Base-by-base conservation (phyloP, 352 stramenopile genomes). In the Blastocystis sp. region DNA sequence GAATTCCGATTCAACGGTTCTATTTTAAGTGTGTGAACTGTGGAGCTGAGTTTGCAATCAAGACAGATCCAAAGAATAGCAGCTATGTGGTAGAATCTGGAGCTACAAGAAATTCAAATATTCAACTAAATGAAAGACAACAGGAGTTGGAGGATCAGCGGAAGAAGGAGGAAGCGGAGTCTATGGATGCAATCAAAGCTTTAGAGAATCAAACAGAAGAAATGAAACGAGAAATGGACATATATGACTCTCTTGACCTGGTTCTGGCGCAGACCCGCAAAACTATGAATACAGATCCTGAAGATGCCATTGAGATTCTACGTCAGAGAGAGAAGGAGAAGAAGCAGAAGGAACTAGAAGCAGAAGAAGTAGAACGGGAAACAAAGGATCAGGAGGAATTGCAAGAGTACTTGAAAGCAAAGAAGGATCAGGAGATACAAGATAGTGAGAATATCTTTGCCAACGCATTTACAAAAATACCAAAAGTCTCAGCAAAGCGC, bases 181-280 rank as follows among this genome's bases (percentile, higher is more conserved):
- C 97, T 69, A 93, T 94, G 15, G 96, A 98, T 92, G 91, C 94
- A 6, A 98, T 99, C 95, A 98, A 98, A 90, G 94, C 94, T 54
- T 92, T 99, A 56, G 97, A 99, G 91, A 98, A 98, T 93, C 92
- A 96, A 64, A 98, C 97, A 42, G 92, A 98, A 19, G 97, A 98
- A 89, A 98, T 94, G 75, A 98, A 99, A 91, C 93, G 95, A 44
- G 97, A 99, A 92, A 98, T 99, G 96, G 96, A 98, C 76, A 97
- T 98, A 88, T 92, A 99, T 64, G 97, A 99, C 89, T 96, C 96
- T 30, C 90, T 99, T 27, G 97, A 99, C 89, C 95, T 99, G 92
- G 98, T 99, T 90, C 96, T 97, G 78, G 95, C 96, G 19, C 97
- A 93, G 95, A 69, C 93, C 95, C 89, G 95, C 98, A 92, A 79